Evolutionary conservation across 192 early-diverging fungal genomes (phyloP).

Genomic region (Backusella australiensis): DNA sequence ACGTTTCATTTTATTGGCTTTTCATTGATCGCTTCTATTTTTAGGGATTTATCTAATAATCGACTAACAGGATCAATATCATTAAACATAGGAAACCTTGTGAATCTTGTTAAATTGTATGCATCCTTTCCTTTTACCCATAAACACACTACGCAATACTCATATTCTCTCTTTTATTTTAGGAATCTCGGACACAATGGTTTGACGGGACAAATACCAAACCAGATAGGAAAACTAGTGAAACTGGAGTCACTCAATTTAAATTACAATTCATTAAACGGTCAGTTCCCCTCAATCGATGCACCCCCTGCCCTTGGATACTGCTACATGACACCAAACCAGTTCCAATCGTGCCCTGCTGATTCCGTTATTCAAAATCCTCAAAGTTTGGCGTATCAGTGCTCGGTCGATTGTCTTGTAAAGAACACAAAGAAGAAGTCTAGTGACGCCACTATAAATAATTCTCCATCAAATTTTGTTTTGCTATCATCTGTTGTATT

Average conservation of each 20-base stretch:
- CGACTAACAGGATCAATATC: constrained; percentile 31
- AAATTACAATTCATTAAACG: constrained; percentile 31
- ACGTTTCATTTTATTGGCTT: not conserved
- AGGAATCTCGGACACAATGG: constrained; percentile 28
- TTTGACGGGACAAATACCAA: constrained; percentile 22
- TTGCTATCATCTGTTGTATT: not conserved
- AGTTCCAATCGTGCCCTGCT: constrained; percentile 33
- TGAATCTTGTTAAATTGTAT: constrained; percentile 33
- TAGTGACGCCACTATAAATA: not conserved
- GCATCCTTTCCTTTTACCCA: not conserved
- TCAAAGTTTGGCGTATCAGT: constrained; percentile 30
- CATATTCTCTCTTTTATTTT: not conserved
- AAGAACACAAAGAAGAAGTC: not conserved
- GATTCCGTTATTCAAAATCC: constrained; percentile 13
- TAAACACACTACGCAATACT: not conserved
- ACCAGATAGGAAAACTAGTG: constrained; percentile 11
- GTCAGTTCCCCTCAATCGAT: constrained; percentile 26
- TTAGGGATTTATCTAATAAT: constrained; percentile 37
- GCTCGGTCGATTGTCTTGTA: constrained; percentile 28
- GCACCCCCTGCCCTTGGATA: constrained; percentile 27
- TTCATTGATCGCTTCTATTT: constrained; percentile 1
- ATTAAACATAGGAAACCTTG: constrained; percentile 24
- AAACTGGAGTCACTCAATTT: constrained; percentile 23
- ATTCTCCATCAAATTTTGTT: not conserved
- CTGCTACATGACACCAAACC: constrained; percentile 29